phyloP scores from a whole-genome alignment of 495 filamentous ascomycete species.

The Melanomma pulvis-pyrius region DNA sequence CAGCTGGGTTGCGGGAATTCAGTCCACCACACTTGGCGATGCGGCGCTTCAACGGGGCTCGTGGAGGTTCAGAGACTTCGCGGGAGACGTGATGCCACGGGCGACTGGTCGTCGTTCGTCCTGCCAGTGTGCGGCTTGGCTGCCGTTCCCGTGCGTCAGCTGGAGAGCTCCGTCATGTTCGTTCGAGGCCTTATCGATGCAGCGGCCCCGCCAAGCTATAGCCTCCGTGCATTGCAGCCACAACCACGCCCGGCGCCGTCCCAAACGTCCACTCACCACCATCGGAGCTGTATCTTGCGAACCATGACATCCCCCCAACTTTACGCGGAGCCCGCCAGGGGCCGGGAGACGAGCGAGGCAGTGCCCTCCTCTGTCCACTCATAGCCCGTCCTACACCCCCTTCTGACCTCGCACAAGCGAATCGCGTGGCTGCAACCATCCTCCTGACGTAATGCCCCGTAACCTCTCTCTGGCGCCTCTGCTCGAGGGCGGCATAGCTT shows the following conservation, averaged over 20 bases:
- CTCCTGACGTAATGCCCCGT: conserved; percentile 8
- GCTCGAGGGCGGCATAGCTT: neutral
- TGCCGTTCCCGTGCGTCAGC: neutral
- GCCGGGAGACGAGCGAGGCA: conserved; percentile 24
- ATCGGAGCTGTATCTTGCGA: neutral
- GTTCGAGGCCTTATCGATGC: conserved; percentile 16
- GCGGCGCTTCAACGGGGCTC: neutral
- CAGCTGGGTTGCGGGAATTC: neutral
- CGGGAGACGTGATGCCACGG: too few relatives aligned
- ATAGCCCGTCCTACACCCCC: conserved; percentile 5
- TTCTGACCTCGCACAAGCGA: conserved; percentile 27
- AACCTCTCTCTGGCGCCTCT: neutral
- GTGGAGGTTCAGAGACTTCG: conserved; percentile 1
- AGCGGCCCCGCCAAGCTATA: neutral
- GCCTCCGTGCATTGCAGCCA: too few relatives aligned
- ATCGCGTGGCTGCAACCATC: neutral
- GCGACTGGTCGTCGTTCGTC: too few relatives aligned
- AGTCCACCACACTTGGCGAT: neutral
- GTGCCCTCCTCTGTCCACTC: conserved; percentile 8
- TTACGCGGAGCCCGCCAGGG: neutral
- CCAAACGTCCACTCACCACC: neutral
- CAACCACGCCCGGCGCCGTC: neutral
- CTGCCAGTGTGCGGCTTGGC: neutral
- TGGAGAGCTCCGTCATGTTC: conserved; percentile 9
- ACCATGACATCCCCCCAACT: neutral